Conservation (phyloP, 805 yeast species). For the Metschnikowia chrysomelidarum region DNA sequence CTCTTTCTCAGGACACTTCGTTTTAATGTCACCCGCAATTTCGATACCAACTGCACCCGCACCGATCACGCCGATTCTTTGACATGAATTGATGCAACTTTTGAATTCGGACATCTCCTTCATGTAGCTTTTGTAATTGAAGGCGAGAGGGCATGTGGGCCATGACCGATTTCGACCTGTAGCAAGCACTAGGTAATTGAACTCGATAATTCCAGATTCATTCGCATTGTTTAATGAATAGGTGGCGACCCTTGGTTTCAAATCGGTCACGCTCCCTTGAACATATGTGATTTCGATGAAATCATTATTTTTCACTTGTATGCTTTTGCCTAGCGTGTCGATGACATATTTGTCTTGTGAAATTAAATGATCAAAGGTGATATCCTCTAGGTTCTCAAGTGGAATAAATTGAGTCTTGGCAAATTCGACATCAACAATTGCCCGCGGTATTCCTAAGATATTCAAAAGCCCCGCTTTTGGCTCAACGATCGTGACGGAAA, state of each 20-base stretch:
- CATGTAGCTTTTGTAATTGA: slow-evolving; percentile 33
- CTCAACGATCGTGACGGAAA: slow-evolving; percentile 37
- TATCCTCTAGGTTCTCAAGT: slow-evolving; percentile 27
- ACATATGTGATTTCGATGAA: slow-evolving; percentile 22
- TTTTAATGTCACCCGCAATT: slow-evolving; percentile 47
- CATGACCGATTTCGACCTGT: slow-evolving; percentile 51
- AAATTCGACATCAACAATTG: slow-evolving; percentile 38
- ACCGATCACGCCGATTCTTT: slow-evolving; percentile 43
- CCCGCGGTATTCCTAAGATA: slow-evolving; percentile 39
- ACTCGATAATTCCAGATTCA: slow-evolving; percentile 27
- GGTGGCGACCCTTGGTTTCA: slow-evolving; percentile 26
- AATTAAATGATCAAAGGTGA: slow-evolving; percentile 29
- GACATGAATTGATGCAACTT: slow-evolving; percentile 30
- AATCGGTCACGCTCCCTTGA: slow-evolving; percentile 32
- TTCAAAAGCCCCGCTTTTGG: slow-evolving; percentile 41
- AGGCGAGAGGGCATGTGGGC: slow-evolving; percentile 54
- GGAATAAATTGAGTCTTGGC: slow-evolving; percentile 39
- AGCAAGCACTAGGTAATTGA: slow-evolving; percentile 48
- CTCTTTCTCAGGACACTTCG: slow-evolving; percentile 33
- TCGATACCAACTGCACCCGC: slow-evolving; percentile 56
- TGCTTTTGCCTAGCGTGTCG: slow-evolving; percentile 12
- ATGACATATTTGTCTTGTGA: slow-evolving; percentile 24
- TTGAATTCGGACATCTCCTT: slow-evolving; percentile 41
- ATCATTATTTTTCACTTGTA: slow-evolving; percentile 15
- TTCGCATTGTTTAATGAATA: slow-evolving; percentile 22